Evolutionary conservation across 805 yeast species (phyloP).

Genomic region (Candida saitoana): DNA sequence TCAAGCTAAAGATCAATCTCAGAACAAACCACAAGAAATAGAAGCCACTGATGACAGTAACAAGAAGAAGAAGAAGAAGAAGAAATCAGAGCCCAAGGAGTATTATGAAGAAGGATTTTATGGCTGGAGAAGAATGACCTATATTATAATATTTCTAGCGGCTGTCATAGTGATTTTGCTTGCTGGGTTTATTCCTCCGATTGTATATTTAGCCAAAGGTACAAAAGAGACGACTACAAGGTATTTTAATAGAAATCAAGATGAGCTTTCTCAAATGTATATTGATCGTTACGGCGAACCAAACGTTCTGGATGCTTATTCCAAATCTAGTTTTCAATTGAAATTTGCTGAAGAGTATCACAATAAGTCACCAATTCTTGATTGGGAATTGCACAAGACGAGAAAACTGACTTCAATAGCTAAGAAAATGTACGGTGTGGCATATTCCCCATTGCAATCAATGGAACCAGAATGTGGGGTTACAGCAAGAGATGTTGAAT

Average conservation of each 20-base stretch:
- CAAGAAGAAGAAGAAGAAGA: background rate
- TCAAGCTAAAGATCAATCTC: background rate
- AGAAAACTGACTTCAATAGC: background rate
- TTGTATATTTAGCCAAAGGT: constrained; percentile 27
- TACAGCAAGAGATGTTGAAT: constrained; percentile 43
- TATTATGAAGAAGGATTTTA: background rate
- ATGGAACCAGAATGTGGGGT: constrained; percentile 53
- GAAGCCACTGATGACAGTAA: no score
- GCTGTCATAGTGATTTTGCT: constrained; percentile 11
- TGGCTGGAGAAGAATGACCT: background rate
- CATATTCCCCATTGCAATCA: constrained; percentile 55
- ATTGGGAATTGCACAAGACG: background rate
- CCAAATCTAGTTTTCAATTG: constrained; percentile 13
- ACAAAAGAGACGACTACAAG: constrained; percentile 20
- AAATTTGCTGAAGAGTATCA: background rate
- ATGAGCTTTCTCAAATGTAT: background rate
- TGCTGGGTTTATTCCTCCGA: constrained; percentile 18
- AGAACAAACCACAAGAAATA: background rate
- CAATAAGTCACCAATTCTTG: background rate
- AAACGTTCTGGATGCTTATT: constrained; percentile 36
- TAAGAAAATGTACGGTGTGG: constrained; percentile 38
- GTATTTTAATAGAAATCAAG: constrained; percentile 18
- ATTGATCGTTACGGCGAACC: constrained; percentile 13
- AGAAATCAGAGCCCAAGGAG: background rate
- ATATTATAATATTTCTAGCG: constrained; percentile 1